These are phyloP conservation scores for Teratosphaeria pseudoeucalypti DNA, from an alignment of 2,329 filamentous ascomycete genomes.

Conservation along the genomic window DNA sequence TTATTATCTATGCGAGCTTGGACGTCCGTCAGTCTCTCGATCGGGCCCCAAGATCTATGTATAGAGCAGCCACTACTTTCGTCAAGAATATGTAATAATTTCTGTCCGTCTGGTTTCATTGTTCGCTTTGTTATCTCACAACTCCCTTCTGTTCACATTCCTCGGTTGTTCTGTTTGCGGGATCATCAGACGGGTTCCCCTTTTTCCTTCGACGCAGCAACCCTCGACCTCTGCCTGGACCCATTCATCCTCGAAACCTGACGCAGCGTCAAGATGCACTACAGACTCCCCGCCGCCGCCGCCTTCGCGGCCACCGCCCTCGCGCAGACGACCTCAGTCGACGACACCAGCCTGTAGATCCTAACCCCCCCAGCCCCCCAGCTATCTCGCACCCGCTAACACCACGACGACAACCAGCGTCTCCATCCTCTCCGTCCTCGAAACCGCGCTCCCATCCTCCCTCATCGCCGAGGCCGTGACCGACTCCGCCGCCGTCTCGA, in stretches of 20 bases:
- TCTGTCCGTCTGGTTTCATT: background rate
- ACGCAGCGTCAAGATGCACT: constrained; percentile 15
- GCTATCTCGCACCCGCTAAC: too few species aligned
- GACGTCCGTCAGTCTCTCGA: background rate
- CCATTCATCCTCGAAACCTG: too few species aligned
- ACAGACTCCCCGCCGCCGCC: constrained; percentile 15
- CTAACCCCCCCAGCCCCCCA: too few species aligned
- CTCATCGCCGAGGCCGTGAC: constrained; percentile 31
- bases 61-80: background rate
- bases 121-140: too few species aligned
- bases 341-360: constrained; percentile 1
- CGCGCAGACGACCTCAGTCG: constrained; percentile 6
- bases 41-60: background rate
- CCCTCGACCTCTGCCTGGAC: too few species aligned
- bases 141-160: background rate
- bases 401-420: constrained; percentile 10
- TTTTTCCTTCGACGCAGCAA: too few species aligned
- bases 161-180: background rate
- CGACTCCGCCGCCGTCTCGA: constrained; percentile 30
- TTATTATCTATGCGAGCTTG: background rate
- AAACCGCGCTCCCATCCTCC: constrained; percentile 35
- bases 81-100: background rate
- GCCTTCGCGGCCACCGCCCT: constrained; percentile 16
- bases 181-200: too few species aligned
- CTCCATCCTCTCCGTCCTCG: constrained; percentile 33